A percentile compares a stretch with the other conserved stretches of the same genome.
These are phyloP conservation scores for Talaromyces sp. DNA, from an alignment of 2,329 filamentous ascomycete genomes.

Conservation along the genomic window DNA sequence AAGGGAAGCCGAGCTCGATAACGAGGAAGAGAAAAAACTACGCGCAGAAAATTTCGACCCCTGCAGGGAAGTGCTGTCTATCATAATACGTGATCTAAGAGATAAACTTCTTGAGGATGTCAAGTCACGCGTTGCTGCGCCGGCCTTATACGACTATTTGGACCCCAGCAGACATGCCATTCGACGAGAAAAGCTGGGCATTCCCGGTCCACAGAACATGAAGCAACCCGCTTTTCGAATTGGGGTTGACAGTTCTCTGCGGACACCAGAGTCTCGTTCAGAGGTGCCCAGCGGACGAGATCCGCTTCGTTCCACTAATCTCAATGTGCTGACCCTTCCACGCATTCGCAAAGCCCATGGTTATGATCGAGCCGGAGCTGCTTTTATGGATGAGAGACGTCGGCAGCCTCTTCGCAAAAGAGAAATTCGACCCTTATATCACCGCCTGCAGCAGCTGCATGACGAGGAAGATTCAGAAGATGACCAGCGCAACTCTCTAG, in stretches of 20 bases:
- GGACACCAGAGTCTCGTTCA: slow-evolving; percentile 61
- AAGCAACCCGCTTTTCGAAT: slow-evolving; percentile 60
- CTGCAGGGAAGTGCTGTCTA: slow-evolving; percentile 78
- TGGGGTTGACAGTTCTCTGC: slow-evolving; percentile 61
- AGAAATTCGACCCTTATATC: slow-evolving; percentile 77
- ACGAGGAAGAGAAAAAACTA: slow-evolving; percentile 88
- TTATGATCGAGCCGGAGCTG: slow-evolving; percentile 61
- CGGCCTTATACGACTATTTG: slow-evolving; percentile 76
- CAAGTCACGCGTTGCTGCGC: slow-evolving; percentile 81
- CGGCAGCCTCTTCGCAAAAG: slow-evolving; percentile 59
- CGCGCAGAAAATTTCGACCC: slow-evolving; percentile 88
- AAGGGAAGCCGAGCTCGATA: slow-evolving; percentile 75
- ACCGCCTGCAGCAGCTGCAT: slow-evolving; percentile 73
- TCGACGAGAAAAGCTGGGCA: slow-evolving; percentile 78
- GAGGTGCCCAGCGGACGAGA: slow-evolving; percentile 45
- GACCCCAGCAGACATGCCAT: slow-evolving; percentile 77
- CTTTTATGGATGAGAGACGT: slow-evolving; percentile 70
- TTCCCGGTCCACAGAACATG: slow-evolving; percentile 68
- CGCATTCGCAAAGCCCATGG: slow-evolving; percentile 71
- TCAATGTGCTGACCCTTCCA: slow-evolving; percentile 68
- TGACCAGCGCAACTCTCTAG: slow-evolving; percentile 68
- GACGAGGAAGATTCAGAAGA: slow-evolving; percentile 87
- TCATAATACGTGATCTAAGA: slow-evolving; percentile 76
- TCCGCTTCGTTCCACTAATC: slow-evolving; percentile 36
- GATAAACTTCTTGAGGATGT: slow-evolving; percentile 89